Percentiles rank a stretch among this genome's conserved stretches.
Conservation (phyloP, 305 asterid species). For the Withania somnifera region DNA sequence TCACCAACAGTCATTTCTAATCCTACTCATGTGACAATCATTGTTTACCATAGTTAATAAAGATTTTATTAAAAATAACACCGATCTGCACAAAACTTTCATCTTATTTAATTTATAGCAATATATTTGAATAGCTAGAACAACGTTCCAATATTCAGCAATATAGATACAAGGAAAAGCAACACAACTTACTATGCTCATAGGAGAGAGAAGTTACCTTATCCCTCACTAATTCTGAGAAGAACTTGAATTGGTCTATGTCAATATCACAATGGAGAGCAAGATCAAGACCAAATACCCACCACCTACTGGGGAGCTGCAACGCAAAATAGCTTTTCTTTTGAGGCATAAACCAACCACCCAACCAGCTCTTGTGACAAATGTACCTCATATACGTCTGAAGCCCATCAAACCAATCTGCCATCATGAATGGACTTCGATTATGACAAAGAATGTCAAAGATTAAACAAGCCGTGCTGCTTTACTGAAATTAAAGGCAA, state of each 20-base stretch:
- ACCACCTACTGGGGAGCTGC: constrained; percentile 98
- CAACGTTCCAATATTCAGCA: not conserved
- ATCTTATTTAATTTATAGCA: not conserved
- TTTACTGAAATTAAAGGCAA: not conserved
- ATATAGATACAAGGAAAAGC: not conserved
- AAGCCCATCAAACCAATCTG: constrained; percentile 99
- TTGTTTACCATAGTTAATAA: not conserved
- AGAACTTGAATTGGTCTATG: constrained; percentile 89
- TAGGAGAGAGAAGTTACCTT: constrained; percentile 43
- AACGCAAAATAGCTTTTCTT: constrained; percentile 95
- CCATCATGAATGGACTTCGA: constrained; percentile 9
- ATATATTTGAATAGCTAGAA: not conserved
- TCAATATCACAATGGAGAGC: constrained; percentile 96
- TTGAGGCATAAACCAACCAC: constrained; percentile 99
- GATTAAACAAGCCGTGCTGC: not conserved
- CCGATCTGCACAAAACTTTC: not conserved
- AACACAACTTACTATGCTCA: not conserved
- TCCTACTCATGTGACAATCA: not conserved
- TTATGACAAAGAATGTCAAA: not conserved
- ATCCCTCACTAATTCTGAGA: constrained; percentile 67
- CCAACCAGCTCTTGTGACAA: constrained; percentile 99
- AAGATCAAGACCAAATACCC: constrained; percentile 97
- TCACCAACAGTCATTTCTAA: not conserved
- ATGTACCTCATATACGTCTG: constrained; percentile 98
- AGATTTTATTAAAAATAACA: not conserved